Percentiles rank a stretch among this genome's conserved stretches.
phyloP scores from a whole-genome alignment of 2,329 filamentous ascomycete species.

The Bipolaris sorokiniana region DNA sequence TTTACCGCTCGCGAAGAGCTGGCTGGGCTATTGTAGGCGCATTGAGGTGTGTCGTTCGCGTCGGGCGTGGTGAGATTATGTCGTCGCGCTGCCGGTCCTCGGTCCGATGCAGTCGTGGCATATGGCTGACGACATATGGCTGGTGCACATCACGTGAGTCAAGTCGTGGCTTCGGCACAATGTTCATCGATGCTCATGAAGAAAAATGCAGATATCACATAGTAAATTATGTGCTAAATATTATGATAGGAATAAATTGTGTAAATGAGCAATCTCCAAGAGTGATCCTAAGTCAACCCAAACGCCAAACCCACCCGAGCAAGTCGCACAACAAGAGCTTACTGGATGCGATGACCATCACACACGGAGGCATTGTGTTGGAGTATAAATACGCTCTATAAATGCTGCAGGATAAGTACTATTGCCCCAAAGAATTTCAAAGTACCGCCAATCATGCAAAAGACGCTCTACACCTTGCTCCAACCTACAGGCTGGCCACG shows the following conservation, averaged over 20 bases:
- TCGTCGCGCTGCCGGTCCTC: conserved; percentile 13
- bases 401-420: conserved; percentile 8
- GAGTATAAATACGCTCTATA: background rate
- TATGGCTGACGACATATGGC: conserved; percentile 11
- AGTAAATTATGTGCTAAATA: background rate
- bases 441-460: conserved; percentile 3
- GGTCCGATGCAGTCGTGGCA: conserved; percentile 10
- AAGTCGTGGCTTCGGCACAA: background rate
- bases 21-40: conserved; percentile 16
- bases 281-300: too few species aligned
- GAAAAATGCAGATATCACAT: too few species aligned
- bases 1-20: conserved; percentile 32
- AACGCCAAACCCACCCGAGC: conserved; percentile 11
- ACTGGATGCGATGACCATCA: background rate
- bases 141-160: conserved; percentile 8
- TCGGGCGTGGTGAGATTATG: conserved; percentile 6
- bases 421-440: conserved; percentile 22
- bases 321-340: background rate
- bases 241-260: background rate
- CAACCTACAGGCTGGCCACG: conserved; percentile 41
- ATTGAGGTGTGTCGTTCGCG: conserved; percentile 16
- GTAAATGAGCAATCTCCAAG: conserved; percentile 2
- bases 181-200: background rate
- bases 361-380: conserved; percentile 4
- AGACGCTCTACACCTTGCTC: conserved; percentile 40